These are phyloP conservation scores for Fraxinus baroniana DNA, from an alignment of 305 asterid genomes.

Conservation along the genomic window DNA sequence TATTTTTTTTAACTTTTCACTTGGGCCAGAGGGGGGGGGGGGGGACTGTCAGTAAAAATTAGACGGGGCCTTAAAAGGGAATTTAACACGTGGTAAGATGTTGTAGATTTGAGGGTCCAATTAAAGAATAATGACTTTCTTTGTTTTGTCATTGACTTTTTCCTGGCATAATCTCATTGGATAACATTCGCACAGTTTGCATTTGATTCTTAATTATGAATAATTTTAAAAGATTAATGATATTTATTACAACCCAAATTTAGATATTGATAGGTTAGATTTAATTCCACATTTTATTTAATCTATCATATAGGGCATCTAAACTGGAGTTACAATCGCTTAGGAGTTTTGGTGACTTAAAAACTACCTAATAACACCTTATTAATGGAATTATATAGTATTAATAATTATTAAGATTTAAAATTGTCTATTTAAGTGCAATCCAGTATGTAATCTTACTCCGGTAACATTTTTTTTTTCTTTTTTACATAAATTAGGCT, in stretches of 20 bases:
- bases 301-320: no score
- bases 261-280: no score
- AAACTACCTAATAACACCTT: neutral
- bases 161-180: constrained; percentile 26
- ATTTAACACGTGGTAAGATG: constrained; percentile 47
- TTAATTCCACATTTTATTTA: no score
- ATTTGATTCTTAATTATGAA: neutral
- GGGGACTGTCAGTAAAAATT: constrained; percentile 21
- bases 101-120: constrained; percentile 45
- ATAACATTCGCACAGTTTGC: neutral
- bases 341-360: neutral
- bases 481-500: no score
- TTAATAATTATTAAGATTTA: no score
- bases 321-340: no score
- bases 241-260: no score
- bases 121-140: constrained; percentile 74
- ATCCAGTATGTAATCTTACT: no score
- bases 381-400: no score
- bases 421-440: no score
- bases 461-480: no score
- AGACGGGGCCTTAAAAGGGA: constrained; percentile 23
- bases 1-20: neutral
- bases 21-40: neutral
- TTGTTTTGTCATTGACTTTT: constrained; percentile 49
- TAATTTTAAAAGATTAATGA: no score